Evolutionary conservation across 2,329 filamentous ascomycete species (phyloP).

Genomic region (Leptographium radiaticola): DNA sequence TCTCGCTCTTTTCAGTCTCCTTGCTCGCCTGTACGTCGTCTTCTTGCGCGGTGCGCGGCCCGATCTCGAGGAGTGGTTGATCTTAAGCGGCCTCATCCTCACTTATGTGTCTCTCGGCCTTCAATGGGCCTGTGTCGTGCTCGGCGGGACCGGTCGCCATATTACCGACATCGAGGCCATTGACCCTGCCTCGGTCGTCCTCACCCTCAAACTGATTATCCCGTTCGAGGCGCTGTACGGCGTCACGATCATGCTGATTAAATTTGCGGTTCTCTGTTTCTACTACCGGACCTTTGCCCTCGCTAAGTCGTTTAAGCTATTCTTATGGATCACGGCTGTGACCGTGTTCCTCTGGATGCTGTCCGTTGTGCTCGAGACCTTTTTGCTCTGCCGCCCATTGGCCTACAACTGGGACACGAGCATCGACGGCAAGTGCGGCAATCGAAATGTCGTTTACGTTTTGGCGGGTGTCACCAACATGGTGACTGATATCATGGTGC

Average conservation of each 20-base stretch:
- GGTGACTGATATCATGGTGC: constrained; percentile 1
- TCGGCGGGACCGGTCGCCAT: neutral
- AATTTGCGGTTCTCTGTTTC: neutral
- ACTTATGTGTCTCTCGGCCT: neutral
- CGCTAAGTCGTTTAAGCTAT: neutral
- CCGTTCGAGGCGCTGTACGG: constrained; percentile 1
- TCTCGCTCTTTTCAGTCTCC: neutral
- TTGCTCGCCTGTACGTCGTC: neutral
- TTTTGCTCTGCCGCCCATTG: neutral
- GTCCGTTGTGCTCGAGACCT: neutral
- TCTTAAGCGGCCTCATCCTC: neutral
- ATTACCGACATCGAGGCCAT: neutral
- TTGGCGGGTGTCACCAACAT: neutral
- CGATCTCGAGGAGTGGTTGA: neutral
- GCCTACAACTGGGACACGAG: constrained; percentile 1
- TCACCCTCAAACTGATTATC: neutral
- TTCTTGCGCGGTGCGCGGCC: neutral
- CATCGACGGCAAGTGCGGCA: neutral
- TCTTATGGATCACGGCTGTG: neutral
- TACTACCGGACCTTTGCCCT: neutral
- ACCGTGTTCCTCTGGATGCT: neutral
- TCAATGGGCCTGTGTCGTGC: neutral
- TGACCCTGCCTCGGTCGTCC: neutral
- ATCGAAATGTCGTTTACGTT: constrained; percentile 1
- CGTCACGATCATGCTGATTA: neutral